Base-by-base conservation (phyloP, 1,284 basidiomycete species). In the Ceratobasidium sp. region DNA sequence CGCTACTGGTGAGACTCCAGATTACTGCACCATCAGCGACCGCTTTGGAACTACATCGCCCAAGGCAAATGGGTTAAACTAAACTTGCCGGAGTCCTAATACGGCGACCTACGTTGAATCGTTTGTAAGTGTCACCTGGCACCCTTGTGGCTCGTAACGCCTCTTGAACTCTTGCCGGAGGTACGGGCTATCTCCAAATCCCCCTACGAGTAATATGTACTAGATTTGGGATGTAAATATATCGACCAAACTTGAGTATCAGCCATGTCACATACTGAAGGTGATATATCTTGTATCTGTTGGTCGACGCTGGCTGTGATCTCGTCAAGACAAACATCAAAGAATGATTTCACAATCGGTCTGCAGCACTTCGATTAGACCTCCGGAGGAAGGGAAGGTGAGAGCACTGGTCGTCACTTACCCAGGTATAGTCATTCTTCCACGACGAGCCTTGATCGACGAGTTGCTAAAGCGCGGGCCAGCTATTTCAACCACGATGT, bases 1-100 rank as follows among this genome's bases (percentile, higher is more conserved):
- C 74, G 39, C 54, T 56, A 34, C 22, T 49, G 1, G 19, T 31
- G 16, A 27, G 24, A 46, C 29, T 46, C 74, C 74, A 75, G 1
- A 75, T 61, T n/a, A 75, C 74, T 9, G 74, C 64, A 22, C 74
- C 74, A 24, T 75, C 74, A 6, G 74, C 51, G 24, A 75, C 74
- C 6, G 74, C 74, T 29, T 75, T 75, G 24, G 74, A 58, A 9
- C 74, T 75, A 27, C 9, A 9, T 9, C 37, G 31, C 16, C 31
- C 9, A 37, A 59, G 19, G 22, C 19, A 11, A 8, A 51, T 51
- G n/a, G n/a, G 43, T 51, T 39, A 11, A 11, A 39, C 3, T 8
- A 39, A 39, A 4, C 37, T 39, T 39, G 37, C 9, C 4, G 37
- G 37, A 39, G 11, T 8, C 11, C 9, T 39, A 9, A 39, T 11